Base-by-base conservation (phyloP, 2,329 filamentous ascomycete species). In the Mycosphaerella arachidis region DNA sequence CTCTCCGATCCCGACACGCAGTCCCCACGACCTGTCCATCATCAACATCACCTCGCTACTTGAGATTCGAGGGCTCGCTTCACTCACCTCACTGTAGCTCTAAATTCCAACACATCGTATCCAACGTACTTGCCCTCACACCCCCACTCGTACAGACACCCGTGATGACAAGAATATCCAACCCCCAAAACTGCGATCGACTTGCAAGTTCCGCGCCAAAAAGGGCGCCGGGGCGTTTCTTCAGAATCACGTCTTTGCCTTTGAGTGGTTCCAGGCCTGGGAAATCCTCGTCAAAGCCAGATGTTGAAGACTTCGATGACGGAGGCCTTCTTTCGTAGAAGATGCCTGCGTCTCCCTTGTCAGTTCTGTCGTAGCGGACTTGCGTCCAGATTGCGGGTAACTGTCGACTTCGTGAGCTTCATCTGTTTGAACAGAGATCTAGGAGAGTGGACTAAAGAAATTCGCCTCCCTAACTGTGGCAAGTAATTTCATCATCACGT, bases 91-190 rank as follows among this genome's bases (percentile, higher is more conserved):
- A 69, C 60, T 64, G 63, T 69, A 8, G 67, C 64, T 16, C 67
- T 31, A 37, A 60, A 67, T 65, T 63, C 46, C 63, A 55, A 48
- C 66, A 66, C 61, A 67, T 59, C 0, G 66, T 66, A 64, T 69
- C 67, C 48, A 69, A 46, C 24, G 64, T 55, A n/a, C 62, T 65
- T 1, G 67, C 67, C 20, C 67, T 53, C 5, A 69, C 63, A 62
- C 67, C 67, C 8, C 67, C 67, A 57, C 56, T 61, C 54, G 67
- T 68, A 35, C 64, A 66, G 1, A 67, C 66, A 2, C 67, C 67
- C 46, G 60, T 64, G 29, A 69, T 63, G 1, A 69, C 67, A 43
- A 69, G n/a, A 30, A 66, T 67, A 59, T 69, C 67, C 1, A 69
- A 64, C 31, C 59, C 53, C 53, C 61, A 5, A 13, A 62, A 33